phyloP scores from a whole-genome alignment of 257 asterid genomes.

The Solanum stenotomum region DNA sequence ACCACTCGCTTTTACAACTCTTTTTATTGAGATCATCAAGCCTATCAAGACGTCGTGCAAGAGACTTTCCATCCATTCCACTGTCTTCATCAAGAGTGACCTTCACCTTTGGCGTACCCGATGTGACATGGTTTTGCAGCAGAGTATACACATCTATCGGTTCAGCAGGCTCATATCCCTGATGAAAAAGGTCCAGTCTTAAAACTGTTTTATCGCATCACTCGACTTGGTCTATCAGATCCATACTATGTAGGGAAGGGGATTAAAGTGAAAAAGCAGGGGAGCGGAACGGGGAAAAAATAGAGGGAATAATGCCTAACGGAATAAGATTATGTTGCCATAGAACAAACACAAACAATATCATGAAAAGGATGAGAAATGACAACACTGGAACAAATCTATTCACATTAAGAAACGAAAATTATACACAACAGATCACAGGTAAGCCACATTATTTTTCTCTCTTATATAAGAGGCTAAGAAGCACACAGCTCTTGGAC shows the following conservation, averaged over 20 bases:
- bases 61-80: constrained; percentile 21
- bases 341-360: neutral
- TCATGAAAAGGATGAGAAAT: neutral
- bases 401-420: neutral
- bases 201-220: neutral
- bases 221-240: neutral
- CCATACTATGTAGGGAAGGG: neutral
- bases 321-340: neutral
- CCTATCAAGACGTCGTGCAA: constrained; percentile 18
- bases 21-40: constrained; percentile 16
- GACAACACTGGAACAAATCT: neutral
- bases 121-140: constrained; percentile 21
- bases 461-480: too few species aligned
- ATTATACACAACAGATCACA: neutral
- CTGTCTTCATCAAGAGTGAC: constrained; percentile 15
- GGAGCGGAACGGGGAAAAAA: neutral
- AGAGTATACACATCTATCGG: constrained; percentile 41
- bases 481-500: too few species aligned
- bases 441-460: neutral
- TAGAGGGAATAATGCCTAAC: neutral
- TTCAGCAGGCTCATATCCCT: constrained; percentile 59
- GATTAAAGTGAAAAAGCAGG: neutral
- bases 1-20: constrained; percentile 12
- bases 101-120: constrained; percentile 14
- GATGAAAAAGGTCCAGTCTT: neutral